phyloP scores from a whole-genome alignment of 352 stramenopile genomes.

The Phytophthora pinifolia region DNA sequence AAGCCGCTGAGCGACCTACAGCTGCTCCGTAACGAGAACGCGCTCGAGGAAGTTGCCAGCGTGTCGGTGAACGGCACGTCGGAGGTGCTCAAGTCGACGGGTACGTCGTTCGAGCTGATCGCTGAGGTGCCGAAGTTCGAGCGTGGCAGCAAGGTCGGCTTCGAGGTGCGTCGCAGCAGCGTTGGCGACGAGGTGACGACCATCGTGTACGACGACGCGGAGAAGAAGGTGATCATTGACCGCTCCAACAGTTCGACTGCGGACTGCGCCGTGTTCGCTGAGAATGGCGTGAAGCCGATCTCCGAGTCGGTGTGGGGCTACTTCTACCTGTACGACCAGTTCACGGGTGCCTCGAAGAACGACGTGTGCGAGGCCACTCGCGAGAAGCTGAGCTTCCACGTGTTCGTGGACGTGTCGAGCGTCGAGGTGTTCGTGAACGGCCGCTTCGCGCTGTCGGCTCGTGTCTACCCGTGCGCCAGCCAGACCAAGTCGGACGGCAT shows the following conservation, averaged over 20 bases:
- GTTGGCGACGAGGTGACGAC: slow-evolving; percentile 51
- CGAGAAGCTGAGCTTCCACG: slow-evolving; percentile 52
- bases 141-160: slow-evolving; percentile 50
- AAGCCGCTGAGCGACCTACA: slow-evolving; percentile 51
- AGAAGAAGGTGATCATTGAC: slow-evolving; percentile 65
- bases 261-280: slow-evolving; percentile 48
- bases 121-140: slow-evolving; percentile 46
- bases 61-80: slow-evolving; percentile 31
- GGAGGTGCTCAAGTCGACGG: slow-evolving; percentile 43
- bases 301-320: slow-evolving; percentile 39
- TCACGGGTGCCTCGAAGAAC: slow-evolving; percentile 15
- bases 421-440: slow-evolving; percentile 70
- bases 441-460: slow-evolving; percentile 57
- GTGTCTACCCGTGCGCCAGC: slow-evolving; percentile 57
- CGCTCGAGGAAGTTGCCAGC: slow-evolving; percentile 29
- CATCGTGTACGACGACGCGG: slow-evolving; percentile 61
- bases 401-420: slow-evolving; percentile 63
- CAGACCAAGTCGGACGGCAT: slow-evolving; percentile 43
- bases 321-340: slow-evolving; percentile 56
- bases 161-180: slow-evolving; percentile 53
- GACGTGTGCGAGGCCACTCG: slow-evolving; percentile 35
- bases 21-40: slow-evolving; percentile 44
- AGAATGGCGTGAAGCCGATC: slow-evolving; percentile 33
- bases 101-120: slow-evolving; percentile 54
- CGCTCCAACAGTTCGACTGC: slow-evolving; percentile 47